Conservation (phyloP, 345 rosid species). For the Pistacia vera region DNA sequence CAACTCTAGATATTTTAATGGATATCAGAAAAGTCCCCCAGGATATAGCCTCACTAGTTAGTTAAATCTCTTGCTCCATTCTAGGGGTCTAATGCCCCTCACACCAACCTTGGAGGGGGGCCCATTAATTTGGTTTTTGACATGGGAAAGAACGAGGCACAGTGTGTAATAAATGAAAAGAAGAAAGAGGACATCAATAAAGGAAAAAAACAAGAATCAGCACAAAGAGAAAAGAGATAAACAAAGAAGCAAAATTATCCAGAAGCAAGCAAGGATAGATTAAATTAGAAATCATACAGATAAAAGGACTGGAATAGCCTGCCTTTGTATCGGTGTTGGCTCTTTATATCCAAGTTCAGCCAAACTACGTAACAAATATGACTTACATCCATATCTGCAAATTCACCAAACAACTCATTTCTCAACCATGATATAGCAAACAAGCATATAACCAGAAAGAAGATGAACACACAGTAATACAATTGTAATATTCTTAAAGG, state of each 20-base stretch:
- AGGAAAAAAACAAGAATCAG: not conserved
- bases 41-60: too few species aligned
- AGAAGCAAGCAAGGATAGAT: constrained; percentile 11
- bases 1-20: not conserved
- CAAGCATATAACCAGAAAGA: constrained; percentile 8
- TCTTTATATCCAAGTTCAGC: constrained; percentile 83
- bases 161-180: too few species aligned
- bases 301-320: constrained; percentile 88
- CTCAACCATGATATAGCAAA: constrained; percentile 8
- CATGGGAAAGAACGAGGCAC: too few species aligned
- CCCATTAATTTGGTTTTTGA: too few species aligned
- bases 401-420: not conserved
- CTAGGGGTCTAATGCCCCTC: too few species aligned
- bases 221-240: not conserved
- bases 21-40: too few species aligned
- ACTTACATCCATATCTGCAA: constrained; percentile 68
- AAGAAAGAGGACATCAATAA: not conserved
- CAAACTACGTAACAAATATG: constrained; percentile 65
- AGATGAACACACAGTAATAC: not conserved
- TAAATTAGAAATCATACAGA: constrained; percentile 56
- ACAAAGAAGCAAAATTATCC: not conserved
- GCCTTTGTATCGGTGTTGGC: constrained; percentile 98
- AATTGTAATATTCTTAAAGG: not conserved
- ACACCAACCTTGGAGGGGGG: too few species aligned
- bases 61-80: too few species aligned